phyloP scores from a whole-genome alignment of 2,329 filamentous ascomycete genomes.

The Clarireedia hainanense region DNA sequence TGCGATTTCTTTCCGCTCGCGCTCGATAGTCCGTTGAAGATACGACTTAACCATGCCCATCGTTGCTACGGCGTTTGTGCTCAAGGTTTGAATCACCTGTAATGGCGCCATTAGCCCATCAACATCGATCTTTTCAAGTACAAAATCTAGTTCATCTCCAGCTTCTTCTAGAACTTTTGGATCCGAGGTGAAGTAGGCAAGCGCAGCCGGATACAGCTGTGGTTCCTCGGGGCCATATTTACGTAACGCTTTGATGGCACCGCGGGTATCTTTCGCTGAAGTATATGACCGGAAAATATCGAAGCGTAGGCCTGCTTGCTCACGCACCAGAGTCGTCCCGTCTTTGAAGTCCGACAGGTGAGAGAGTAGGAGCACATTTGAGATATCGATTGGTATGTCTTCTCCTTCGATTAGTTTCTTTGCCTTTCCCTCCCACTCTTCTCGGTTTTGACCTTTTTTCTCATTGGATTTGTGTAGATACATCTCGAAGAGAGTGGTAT shows the following conservation, averaged over 20 bases:
- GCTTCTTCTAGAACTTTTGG: slow-evolving; percentile 75
- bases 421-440: slow-evolving; percentile 84
- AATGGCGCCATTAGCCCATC: slow-evolving; percentile 91
- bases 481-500: slow-evolving; percentile 96
- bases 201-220: slow-evolving; percentile 82
- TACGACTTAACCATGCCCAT: slow-evolving; percentile 98
- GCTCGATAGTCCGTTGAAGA: slow-evolving; percentile 77
- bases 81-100: slow-evolving; percentile 90
- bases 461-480: slow-evolving; percentile 83
- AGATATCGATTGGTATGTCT: slow-evolving; percentile 82
- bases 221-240: slow-evolving; percentile 92
- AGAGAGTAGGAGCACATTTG: slow-evolving; percentile 86
- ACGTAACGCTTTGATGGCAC: slow-evolving; percentile 79
- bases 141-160: slow-evolving; percentile 71
- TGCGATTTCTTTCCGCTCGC: slow-evolving; percentile 78
- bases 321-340: slow-evolving; percentile 85
- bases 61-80: slow-evolving; percentile 72
- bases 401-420: slow-evolving; percentile 79
- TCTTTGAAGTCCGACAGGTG: slow-evolving; percentile 85
- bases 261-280: slow-evolving; percentile 80
- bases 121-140: slow-evolving; percentile 79
- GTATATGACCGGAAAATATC: slow-evolving; percentile 98
- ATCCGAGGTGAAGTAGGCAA: slow-evolving; percentile 89
- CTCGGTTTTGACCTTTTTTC: slow-evolving; percentile 61
- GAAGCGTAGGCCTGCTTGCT: slow-evolving; percentile 83